Conservation (phyloP, 164 flowering plant species). For the Magnolia changhungtana region DNA sequence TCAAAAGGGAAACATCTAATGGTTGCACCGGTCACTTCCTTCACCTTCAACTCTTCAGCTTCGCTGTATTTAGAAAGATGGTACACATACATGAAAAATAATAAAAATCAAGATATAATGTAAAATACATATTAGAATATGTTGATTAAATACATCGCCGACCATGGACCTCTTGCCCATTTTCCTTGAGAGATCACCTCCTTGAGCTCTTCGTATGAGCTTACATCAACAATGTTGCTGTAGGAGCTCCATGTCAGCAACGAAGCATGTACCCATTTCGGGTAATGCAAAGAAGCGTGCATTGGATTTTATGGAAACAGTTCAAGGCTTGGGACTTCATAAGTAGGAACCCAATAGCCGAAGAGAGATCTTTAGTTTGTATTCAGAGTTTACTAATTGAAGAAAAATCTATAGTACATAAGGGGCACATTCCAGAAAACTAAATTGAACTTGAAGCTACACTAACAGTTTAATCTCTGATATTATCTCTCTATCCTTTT, state of each 20-base stretch:
- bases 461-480: too few species aligned
- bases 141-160: constrained; percentile 55
- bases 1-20: constrained; percentile 92
- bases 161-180: constrained; percentile 99
- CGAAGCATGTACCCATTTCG: background rate
- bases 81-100: too few species aligned
- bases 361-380: background rate
- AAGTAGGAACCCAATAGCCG: background rate
- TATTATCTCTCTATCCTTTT: too few species aligned
- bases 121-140: background rate
- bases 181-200: constrained; percentile 71
- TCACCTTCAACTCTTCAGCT: constrained; percentile 33
- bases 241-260: constrained; percentile 3
- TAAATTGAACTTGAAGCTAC: too few species aligned
- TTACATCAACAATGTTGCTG: constrained; percentile 89
- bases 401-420: too few species aligned
- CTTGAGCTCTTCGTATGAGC: constrained; percentile 81
- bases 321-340: background rate
- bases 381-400: background rate
- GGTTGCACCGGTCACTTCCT: constrained; percentile 94
- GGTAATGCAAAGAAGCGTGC: background rate
- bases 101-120: background rate
- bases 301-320: background rate
- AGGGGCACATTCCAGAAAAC: too few species aligned
- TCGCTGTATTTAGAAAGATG: background rate